These are phyloP conservation scores for Aspergillus fumigatus DNA, from an alignment of 2,329 filamentous ascomycete genomes.

Conservation along the genomic window DNA sequence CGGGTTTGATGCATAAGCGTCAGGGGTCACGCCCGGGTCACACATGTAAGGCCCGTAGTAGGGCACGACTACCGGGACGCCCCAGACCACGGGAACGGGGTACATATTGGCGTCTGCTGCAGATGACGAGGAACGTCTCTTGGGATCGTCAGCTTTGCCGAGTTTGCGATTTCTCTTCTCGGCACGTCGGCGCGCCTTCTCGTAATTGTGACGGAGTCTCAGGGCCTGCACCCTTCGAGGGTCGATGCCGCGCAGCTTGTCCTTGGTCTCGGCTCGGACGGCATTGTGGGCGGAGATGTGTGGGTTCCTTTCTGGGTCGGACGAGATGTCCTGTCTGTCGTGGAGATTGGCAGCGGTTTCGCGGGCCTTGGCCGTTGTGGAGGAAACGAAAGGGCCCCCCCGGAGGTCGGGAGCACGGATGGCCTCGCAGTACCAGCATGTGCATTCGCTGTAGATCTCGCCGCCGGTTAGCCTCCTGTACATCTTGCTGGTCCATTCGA, in stretches of 20 bases:
- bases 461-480: constrained; percentile 62
- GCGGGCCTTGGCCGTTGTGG: constrained; percentile 49
- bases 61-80: constrained; percentile 43
- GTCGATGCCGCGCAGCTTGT: constrained; percentile 11
- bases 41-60: constrained; percentile 46
- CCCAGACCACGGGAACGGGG: constrained; percentile 39
- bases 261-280: constrained; percentile 37
- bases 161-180: constrained; percentile 24
- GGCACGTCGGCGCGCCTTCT: constrained; percentile 30
- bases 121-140: constrained; percentile 7
- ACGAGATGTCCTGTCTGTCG: constrained; percentile 40
- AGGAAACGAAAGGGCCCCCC: constrained; percentile 35
- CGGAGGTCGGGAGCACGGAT: constrained; percentile 56
- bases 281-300: constrained; percentile 74
- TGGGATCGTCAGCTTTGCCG: constrained; percentile 28
- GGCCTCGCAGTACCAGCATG: constrained; percentile 62
- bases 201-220: constrained; percentile 54
- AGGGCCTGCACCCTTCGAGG: constrained; percentile 29
- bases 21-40: constrained; percentile 39
- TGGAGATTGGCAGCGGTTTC: constrained; percentile 46
- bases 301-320: constrained; percentile 52
- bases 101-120: constrained; percentile 17
- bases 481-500: constrained; percentile 66
- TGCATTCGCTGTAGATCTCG: constrained; percentile 51
- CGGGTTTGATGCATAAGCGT: constrained; percentile 43